A percentile compares a stretch with the other conserved stretches of the same genome.
These are phyloP conservation scores for Macadamia integrifolia DNA, from an alignment of 164 flowering plant genomes.

Conservation along the genomic window DNA sequence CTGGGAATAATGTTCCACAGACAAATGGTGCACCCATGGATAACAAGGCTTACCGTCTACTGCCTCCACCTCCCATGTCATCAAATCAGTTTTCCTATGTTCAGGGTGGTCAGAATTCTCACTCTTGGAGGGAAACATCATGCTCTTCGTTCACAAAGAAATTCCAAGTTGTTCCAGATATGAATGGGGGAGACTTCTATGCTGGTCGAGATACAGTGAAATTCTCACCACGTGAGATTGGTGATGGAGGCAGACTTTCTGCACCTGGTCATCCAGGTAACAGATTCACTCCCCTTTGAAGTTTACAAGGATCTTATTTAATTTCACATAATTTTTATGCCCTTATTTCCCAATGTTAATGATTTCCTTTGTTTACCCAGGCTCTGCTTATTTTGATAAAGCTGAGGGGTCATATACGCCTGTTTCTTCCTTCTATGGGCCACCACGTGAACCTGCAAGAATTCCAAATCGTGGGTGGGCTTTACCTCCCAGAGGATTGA, in stretches of 20 bases:
- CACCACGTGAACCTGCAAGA: constrained; percentile 40
- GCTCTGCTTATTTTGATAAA: constrained; percentile 38
- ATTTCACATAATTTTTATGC: neutral
- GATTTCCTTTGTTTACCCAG: constrained; percentile 18
- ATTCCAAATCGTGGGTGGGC: constrained; percentile 46
- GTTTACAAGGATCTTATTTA: neutral
- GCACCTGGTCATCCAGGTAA: constrained; percentile 53
- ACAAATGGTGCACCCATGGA: constrained; percentile 30
- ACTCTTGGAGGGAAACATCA: constrained; percentile 50
- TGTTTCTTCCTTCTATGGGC: constrained; percentile 42
- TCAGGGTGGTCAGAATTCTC: constrained; percentile 44
- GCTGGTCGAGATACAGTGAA: constrained; percentile 50
- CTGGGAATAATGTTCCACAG: constrained; percentile 28
- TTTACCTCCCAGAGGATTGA: constrained; percentile 45
- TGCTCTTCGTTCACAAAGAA: constrained; percentile 37
- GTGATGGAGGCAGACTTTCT: constrained; percentile 51
- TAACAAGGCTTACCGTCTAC: constrained; percentile 44
- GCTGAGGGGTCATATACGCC: constrained; percentile 30
- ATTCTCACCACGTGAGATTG: constrained; percentile 32
- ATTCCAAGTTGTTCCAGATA: constrained; percentile 31
- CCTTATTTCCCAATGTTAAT: neutral
- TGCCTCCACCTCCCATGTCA: constrained; percentile 63
- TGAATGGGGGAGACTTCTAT: constrained; percentile 35
- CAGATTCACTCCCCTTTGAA: neutral
- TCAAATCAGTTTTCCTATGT: constrained; percentile 78